Evolutionary conservation across 805 yeast species (phyloP), one percentile per base, ranked within the genome.

Genomic region (Metschnikowia proteae): DNA sequence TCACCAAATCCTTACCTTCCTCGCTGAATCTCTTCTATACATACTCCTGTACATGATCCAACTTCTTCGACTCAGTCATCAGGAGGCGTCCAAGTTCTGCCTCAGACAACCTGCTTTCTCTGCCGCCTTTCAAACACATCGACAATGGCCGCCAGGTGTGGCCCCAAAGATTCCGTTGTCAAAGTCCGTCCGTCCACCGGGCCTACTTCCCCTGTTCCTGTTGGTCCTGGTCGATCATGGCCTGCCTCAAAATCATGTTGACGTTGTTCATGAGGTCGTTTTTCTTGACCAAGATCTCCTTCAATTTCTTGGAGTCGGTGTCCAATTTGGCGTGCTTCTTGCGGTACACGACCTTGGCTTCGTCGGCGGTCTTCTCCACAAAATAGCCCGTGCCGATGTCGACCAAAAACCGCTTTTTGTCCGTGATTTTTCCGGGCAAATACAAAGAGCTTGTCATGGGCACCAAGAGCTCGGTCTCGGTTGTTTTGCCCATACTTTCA

Each of bases 311-410:
- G 5, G 88, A 76, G 64, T 94, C 96, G 52, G 77, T 78, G 50
- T 75, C 81, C 59, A 92, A 70, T 54, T 92, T 91, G 26, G 70
- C 70, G 49, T 90, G 80, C 66, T 94, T 89, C 48, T 73, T 76
- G 50, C 83, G 79, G 65, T 88, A 92, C 60, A 89, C 92, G 47
- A 64, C 66, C 52, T 80, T 72, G 1, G 97, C 85, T 41, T 86
- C 89, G 6, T 71, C 70, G 0, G 81, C 79, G 43, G 66, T 66
- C 67, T 94, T 94, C 62, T 89, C 96, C 13, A 90, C 91, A 63
- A 79, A 94, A 64, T 94, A 94, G 2, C 98, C 98, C 0, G 99
- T 94, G 32, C 99, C 99, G 26, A 94, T 84, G 63, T 94, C 99
- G 7, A 94, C 96, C 63, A 94, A 73, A 59, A 85, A 94, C 50